Evolutionary conservation across 805 yeast genomes (phyloP).

Genomic region (Pichia paraexigua): DNA sequence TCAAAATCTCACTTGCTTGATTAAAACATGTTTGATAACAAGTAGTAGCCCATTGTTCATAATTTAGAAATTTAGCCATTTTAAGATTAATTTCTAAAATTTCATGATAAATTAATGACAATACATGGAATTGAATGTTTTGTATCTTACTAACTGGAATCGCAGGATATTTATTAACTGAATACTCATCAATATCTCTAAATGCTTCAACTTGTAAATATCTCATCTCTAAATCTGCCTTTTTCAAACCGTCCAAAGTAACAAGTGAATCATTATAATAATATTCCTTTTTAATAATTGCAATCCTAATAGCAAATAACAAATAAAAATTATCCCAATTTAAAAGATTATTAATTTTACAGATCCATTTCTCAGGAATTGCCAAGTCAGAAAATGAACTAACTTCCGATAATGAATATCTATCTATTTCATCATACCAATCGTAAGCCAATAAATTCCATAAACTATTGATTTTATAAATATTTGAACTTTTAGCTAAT

Average conservation of each 20-base stretch:
- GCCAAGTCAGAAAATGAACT: conserved; percentile 20
- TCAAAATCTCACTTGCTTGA: conserved; percentile 16
- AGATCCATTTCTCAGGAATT: conserved; percentile 19
- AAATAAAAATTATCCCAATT: conserved; percentile 21
- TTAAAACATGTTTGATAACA: conserved; percentile 19
- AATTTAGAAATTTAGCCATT: conserved; percentile 22
- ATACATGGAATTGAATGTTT: conserved; percentile 15
- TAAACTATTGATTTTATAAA: conserved; percentile 13
- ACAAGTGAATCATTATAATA: conserved; percentile 20
- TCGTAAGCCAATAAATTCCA: conserved; percentile 27
- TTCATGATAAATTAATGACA: conserved; percentile 17
- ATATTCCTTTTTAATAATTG: conserved; percentile 21
- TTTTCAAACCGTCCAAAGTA: conserved; percentile 14
- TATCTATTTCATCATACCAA: conserved; percentile 27
- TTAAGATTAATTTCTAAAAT: conserved; percentile 24
- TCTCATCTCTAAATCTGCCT: conserved; percentile 23
- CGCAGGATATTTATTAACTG: conserved; percentile 5
- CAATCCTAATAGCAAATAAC: conserved; percentile 16
- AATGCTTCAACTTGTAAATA: conserved; percentile 17
- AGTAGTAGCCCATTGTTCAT: conserved; percentile 18
- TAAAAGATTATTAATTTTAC: conserved; percentile 7
- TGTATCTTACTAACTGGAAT: conserved; percentile 10
- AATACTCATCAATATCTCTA: conserved; percentile 16
- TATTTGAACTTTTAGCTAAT: conserved; percentile 14
- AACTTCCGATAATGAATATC: conserved; percentile 18